Evolutionary conservation across 495 filamentous ascomycete species (phyloP).

Genomic region (Xylaria grammica): DNA sequence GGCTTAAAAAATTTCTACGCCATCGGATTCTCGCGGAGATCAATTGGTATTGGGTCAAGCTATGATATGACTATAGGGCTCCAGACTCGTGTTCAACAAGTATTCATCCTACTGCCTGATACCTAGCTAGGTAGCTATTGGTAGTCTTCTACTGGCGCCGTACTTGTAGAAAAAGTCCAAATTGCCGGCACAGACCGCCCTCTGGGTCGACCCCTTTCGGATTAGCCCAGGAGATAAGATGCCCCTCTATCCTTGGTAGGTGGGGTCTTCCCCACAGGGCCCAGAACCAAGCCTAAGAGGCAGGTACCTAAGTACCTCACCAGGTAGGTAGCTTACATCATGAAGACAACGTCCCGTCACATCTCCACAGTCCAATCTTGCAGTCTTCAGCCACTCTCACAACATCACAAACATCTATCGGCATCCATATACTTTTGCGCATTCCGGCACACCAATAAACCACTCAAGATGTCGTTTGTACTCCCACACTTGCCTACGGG

Average conservation of each 20-base stretch:
- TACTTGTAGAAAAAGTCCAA: conserved; percentile 34
- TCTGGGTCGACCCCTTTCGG: conserved; percentile 10
- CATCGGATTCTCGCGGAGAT: neutral
- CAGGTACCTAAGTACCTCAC: no score
- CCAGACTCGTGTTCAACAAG: no score
- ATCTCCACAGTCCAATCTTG: neutral
- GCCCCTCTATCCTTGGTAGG: neutral
- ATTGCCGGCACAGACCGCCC: conserved; percentile 37
- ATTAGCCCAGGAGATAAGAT: conserved; percentile 23
- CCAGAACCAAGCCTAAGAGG: neutral
- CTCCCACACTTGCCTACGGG: conserved; percentile 90
- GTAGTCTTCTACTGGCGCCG: neutral
- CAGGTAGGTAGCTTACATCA: conserved; percentile 4
- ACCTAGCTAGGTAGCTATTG: neutral
- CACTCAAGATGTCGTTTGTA: conserved; percentile 83
- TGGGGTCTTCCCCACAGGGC: neutral
- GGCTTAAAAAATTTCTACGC: neutral
- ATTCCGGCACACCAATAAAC: neutral
- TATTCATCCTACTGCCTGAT: no score
- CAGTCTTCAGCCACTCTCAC: neutral
- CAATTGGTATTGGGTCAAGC: neutral
- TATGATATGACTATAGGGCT: neutral
- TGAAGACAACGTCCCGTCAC: conserved; percentile 7
- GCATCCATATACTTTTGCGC: neutral
- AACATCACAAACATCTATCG: neutral